Conservation (phyloP, 2,329 filamentous ascomycete genomes). For the Xylaria hypoxylon region DNA sequence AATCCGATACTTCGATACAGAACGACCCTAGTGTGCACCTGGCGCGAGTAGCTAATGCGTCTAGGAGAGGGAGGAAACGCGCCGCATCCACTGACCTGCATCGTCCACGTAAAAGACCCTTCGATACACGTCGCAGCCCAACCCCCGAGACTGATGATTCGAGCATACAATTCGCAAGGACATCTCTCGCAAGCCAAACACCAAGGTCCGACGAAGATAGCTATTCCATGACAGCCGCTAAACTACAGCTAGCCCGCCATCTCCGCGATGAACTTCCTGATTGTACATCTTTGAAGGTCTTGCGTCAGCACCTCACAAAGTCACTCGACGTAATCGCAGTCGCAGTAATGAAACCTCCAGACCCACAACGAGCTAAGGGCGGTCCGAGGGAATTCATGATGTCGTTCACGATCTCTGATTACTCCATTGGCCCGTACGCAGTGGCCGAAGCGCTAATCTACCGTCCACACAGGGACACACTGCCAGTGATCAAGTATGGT, state of each 20-base stretch:
- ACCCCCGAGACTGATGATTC: constrained; percentile 41
- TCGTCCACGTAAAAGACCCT: constrained; percentile 29
- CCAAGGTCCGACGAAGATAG: constrained; percentile 48
- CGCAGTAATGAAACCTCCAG: constrained; percentile 62
- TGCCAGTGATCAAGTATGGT: constrained; percentile 66
- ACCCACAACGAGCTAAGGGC: constrained; percentile 66
- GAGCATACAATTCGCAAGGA: constrained; percentile 46
- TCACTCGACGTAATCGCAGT: constrained; percentile 67
- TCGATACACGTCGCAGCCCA: constrained; percentile 31
- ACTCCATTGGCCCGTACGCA: constrained; percentile 61
- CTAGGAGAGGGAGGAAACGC: constrained; percentile 36
- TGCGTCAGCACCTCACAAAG: constrained; percentile 63
- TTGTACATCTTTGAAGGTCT: constrained; percentile 62
- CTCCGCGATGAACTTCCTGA: constrained; percentile 64
- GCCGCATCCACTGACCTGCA: constrained; percentile 28
- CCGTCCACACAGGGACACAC: constrained; percentile 66
- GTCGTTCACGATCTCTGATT: constrained; percentile 68
- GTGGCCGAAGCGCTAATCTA: constrained; percentile 69
- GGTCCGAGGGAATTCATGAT: constrained; percentile 71
- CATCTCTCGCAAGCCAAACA: constrained; percentile 42
- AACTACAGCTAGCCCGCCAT: constrained; percentile 59
- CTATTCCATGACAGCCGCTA: constrained; percentile 53
- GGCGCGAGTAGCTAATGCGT: constrained; percentile 44
- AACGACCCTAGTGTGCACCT: constrained; percentile 46
- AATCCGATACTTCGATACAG: constrained; percentile 31